Conservation (phyloP, 2,329 filamentous ascomycete species). For the Stylonectria norvegica region DNA sequence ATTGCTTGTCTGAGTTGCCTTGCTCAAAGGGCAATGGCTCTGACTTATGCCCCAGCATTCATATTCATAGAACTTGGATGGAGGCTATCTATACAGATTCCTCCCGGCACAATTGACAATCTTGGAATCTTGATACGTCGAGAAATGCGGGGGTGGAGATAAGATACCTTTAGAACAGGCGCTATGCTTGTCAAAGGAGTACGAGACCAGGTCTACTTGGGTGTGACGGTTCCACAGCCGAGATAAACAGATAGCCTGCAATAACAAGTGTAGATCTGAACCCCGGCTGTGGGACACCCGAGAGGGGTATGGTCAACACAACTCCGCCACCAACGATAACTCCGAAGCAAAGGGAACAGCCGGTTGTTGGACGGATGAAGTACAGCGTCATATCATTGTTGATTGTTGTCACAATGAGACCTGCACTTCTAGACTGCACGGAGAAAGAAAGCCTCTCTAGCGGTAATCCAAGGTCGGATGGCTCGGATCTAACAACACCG, state of each 20-base stretch:
- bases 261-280: not conserved
- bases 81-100: not conserved
- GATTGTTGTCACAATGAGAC: no score
- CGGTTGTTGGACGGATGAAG: no score
- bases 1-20: not conserved
- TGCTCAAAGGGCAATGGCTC: not conserved
- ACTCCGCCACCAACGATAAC: not conserved
- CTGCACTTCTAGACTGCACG: no score
- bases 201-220: not conserved
- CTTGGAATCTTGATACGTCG: not conserved
- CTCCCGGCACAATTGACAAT: not conserved
- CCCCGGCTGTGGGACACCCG: not conserved
- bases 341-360: no score
- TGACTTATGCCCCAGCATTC: not conserved
- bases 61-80: not conserved
- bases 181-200: not conserved
- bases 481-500: not conserved
- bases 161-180: not conserved
- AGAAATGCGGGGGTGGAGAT: not conserved
- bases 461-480: no score
- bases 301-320: not conserved
- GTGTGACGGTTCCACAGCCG: not conserved
- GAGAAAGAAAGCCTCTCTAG: no score
- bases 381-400: no score
- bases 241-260: constrained; percentile 1